Base-by-base conservation (phyloP, 495 filamentous ascomycete species). In the Letharia lupina region DNA sequence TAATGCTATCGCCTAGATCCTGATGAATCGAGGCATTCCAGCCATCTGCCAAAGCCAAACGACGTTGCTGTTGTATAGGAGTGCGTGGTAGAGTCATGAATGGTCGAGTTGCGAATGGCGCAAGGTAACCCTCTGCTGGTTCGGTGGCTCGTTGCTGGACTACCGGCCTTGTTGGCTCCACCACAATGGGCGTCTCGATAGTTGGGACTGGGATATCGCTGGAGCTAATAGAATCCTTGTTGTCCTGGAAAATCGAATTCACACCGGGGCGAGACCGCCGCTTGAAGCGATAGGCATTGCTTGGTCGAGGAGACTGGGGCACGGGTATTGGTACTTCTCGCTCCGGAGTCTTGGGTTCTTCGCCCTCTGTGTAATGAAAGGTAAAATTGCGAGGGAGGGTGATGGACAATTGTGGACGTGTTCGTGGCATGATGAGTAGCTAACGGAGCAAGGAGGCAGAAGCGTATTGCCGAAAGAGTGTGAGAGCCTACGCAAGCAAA, bases 361-460 rank as follows among this genome's bases (percentile, higher is more conserved):
- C 77, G 62, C 76, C 74, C 69, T 78, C 77, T 33, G 76, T 72
- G 61, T 83, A 84, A 73, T 85, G 80, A 68, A 86, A 87, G 35
- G 79, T 83, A 73, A 88, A 88, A 75, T 83, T 85, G 61, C 85
- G 81, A 33, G 86, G 86, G 42, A 89, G 80, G 18, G 85, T 87
- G 65, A 85, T 85, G 68, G 84, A 88, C 39, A 87, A 77, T 58
- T 81, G 76, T 13, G 80, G 80, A 65, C 79, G 80, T 71, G 75
- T 74, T 70, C 74, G 74, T 65, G 78, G 74, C 82, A 84, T 83
- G 70, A 61, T 75, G 74, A 33, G 16, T 61, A 59, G 33, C 31
- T 15, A 23, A 37, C 33, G 41, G 33, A 45, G 39, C 23, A 57
- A 33, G 40, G 40, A 58, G 16, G 54, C 18, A 41, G 28, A 23